Evolutionary conservation across 345 rosid species (phyloP), one percentile per base, ranked within the genome.

Genomic region (Arabis hirsuta): DNA sequence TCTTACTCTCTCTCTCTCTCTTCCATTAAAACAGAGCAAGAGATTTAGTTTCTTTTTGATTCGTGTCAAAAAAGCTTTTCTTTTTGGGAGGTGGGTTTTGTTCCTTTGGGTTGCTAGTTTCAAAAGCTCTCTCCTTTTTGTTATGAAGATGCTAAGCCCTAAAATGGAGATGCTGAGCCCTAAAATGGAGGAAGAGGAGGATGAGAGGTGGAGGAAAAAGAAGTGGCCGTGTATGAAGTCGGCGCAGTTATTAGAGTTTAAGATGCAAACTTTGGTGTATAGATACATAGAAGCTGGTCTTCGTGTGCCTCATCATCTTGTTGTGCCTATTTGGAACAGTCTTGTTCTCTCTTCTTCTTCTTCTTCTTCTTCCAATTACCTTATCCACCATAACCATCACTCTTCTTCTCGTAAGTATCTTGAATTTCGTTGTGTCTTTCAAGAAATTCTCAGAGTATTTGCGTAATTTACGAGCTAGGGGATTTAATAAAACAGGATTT

Each of bases 211-310:
- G 47, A 69, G 56, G 73, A 51, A 57, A 44, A 70, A 5, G 50
- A 57, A 48, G 47, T 51, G 44, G 68, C 76, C 76, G 12, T 65
- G 36, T 62, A 72, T 87, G 65, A 84, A 84, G 36, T 59, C 55
- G 45, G 78, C 79, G 9, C 90, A 89, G 77, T 67, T 81, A 69
- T 42, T 68, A 31, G 89, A 89, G 81, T 83, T 85, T 78, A 80
- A 78, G 45, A 75, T 69, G 46, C 92, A 85, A 73, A 63, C 71
- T 68, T 48, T 82, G 65, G 82, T 85, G 50, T 85, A 70, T 72
- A 76, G 79, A 57, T 75, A 82, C 73, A 65, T 85, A 60, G 82
- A 62, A 45, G 83, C 82, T 72, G 87, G 87, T 29, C 71, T 82
- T 39, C 84, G 80, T 24, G 86, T 87, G 24, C 88, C 88, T 54